phyloP scores from a whole-genome alignment of 2,329 filamentous ascomycete species.

The Pseudocercospora ulei region DNA sequence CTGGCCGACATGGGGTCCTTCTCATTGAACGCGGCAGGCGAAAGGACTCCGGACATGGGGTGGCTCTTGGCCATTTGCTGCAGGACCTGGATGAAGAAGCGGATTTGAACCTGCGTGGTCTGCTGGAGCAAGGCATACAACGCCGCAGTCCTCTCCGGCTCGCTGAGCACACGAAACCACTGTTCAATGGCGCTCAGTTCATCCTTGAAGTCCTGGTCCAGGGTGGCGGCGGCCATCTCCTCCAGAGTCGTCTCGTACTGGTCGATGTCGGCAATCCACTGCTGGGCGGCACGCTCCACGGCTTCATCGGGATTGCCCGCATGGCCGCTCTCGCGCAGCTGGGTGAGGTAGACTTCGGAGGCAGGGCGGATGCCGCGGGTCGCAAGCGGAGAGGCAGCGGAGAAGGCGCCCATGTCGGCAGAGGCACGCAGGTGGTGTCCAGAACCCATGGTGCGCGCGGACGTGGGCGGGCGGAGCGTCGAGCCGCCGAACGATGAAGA shows the following conservation, averaged over 20 bases:
- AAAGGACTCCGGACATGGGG: slow-evolving; percentile 90
- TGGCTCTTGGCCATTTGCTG: slow-evolving; percentile 99
- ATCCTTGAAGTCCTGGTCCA: slow-evolving; percentile 99
- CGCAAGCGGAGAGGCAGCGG: slow-evolving; percentile 53
- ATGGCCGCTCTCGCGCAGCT: slow-evolving; percentile 56
- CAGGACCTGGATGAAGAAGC: slow-evolving; percentile 97
- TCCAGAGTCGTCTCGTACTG: slow-evolving; percentile 98
- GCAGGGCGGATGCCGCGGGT: slow-evolving; percentile 78
- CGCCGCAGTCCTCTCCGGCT: slow-evolving; percentile 90
- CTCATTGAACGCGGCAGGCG: slow-evolving; percentile 83
- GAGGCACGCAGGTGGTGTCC: slow-evolving; percentile 86
- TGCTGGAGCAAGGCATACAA: slow-evolving; percentile 93
- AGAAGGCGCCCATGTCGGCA: slow-evolving; percentile 83
- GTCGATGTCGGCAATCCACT: slow-evolving; percentile 98
- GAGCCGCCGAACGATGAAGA: slow-evolving; percentile 61
- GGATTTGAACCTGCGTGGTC: slow-evolving; percentile 96
- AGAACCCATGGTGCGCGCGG: slow-evolving; percentile 50
- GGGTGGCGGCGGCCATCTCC: slow-evolving; percentile 96
- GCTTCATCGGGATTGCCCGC: slow-evolving; percentile 68
- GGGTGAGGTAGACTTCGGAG: slow-evolving; percentile 85
- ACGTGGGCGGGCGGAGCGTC: slow-evolving; percentile 62
- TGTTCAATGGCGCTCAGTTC: slow-evolving; percentile 98
- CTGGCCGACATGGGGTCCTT: slow-evolving; percentile 98
- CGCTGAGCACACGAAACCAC: slow-evolving; percentile 96
- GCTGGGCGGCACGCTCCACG: slow-evolving; percentile 86